Base-by-base conservation (phyloP, 352 stramenopile species). In the Phytophthora pinifolia region DNA sequence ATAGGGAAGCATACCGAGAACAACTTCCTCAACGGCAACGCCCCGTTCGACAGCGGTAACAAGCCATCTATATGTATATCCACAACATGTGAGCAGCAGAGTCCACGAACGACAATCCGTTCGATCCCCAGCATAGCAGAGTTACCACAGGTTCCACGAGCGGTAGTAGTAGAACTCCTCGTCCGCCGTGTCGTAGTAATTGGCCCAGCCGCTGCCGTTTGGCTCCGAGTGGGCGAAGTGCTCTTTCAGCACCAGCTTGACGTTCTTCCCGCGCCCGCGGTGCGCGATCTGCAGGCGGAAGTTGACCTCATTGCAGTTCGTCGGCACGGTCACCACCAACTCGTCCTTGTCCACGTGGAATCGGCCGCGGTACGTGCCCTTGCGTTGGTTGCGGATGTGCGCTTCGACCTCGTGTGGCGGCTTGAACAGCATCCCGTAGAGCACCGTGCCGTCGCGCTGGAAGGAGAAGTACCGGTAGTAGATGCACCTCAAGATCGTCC, bases 381-480 rank as follows among this genome's bases (percentile, higher is more conserved):
- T 86, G 30, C 64, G 55, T 48, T 61, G 36, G 17, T 44, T 48
- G 30, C 68, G 55, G 17, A 75, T 57, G 32, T 83, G 62, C 27
- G 71, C 46, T 15, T 61, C 51, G 3, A 69, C 64, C 25, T 90
- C 78, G 46, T 88, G 74, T 15, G 83, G 83, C 9, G 77, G 59
- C 53, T 83, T 84, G 56, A 90, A 88, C 32, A 89, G 67, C 80
- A 92, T 90, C 1, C 68, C 76, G 49, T 92, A 92, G 9, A 90
- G 58, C 38, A 92, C 79, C 0, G 76, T 74, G 22, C 80, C 83
- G 41, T 93, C 73, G 30, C 76, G 69, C 46, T 88, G 76, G 63
- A 93, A 93, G 15, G 69, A 82, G 29, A 93, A 89, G 59, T 91
- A 91, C 39, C 83, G 78, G 64, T 93, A 93, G 65, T 93, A 91